Conservation (phyloP, 2,329 filamentous ascomycete species). For the Aspergillus alliaceus region DNA sequence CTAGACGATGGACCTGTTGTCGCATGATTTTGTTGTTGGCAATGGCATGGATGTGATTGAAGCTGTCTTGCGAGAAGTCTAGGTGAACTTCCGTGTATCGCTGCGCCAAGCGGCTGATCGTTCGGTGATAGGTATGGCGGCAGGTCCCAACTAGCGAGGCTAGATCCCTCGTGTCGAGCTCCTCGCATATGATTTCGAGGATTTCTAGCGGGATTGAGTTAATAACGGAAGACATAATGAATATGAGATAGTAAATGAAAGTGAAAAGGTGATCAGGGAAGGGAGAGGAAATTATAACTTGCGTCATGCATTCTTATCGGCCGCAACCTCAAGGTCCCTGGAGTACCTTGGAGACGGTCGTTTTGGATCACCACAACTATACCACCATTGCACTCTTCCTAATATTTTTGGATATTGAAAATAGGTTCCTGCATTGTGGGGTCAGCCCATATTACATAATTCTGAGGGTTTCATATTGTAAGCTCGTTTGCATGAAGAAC, state of each 20-base stretch:
- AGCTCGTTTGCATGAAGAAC: no score
- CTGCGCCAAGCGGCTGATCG: slow-evolving; percentile 10
- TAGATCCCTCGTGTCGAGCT: slow-evolving; percentile 9
- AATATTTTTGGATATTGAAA: no score
- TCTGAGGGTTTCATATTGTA: no score
- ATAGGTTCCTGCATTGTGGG: no score
- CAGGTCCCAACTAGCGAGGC: slow-evolving; percentile 12
- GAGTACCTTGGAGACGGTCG: background rate
- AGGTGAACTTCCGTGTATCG: slow-evolving; percentile 11
- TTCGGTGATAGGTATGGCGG: slow-evolving; percentile 4
- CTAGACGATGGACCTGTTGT: slow-evolving; percentile 9
- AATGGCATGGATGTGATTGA: slow-evolving; percentile 13
- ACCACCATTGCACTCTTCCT: background rate
- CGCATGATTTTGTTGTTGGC: slow-evolving; percentile 8
- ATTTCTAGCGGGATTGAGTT: slow-evolving; percentile 9
- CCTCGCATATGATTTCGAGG: slow-evolving; percentile 9
- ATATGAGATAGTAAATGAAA: background rate
- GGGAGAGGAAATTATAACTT: background rate
- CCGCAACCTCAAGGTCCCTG: background rate
- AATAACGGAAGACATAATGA: background rate
- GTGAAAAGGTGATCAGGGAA: background rate
- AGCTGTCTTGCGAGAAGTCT: slow-evolving; percentile 9
- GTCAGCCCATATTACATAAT: no score
- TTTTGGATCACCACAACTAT: background rate
- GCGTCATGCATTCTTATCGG: background rate